phyloP scores from a whole-genome alignment of 2,329 filamentous ascomycete species.

The Sarocladium brachiariae region DNA sequence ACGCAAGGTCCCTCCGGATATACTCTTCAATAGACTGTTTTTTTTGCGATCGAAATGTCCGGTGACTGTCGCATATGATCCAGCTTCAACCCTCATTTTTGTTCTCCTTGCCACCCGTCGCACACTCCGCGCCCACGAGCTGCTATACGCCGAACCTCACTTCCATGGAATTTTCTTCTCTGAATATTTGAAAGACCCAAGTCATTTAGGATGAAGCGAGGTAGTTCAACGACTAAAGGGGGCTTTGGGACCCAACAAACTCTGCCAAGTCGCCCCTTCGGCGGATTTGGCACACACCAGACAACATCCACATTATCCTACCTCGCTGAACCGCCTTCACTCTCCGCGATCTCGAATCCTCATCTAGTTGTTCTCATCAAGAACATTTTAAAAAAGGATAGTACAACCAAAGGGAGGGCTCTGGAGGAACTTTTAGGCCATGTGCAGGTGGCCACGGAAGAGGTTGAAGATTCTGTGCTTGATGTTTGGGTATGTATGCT shows the following conservation, averaged over 20 bases:
- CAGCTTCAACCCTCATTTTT: too few species aligned
- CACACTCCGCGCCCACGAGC: too few species aligned
- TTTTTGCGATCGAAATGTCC: too few species aligned
- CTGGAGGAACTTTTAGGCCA: slow-evolving; percentile 74
- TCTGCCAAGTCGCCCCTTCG: slow-evolving; percentile 7
- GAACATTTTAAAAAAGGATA: slow-evolving; percentile 87
- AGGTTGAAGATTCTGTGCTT: slow-evolving; percentile 72
- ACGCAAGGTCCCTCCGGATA: too few species aligned
- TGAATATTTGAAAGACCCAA: too few species aligned
- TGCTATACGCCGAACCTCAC: too few species aligned
- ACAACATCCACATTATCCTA: slow-evolving; percentile 63
- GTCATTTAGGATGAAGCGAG: not conserved
- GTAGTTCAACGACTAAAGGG: not conserved
- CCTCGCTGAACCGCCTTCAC: slow-evolving; percentile 76
- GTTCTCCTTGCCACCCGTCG: too few species aligned
- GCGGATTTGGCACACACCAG: slow-evolving; percentile 11
- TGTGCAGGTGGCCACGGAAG: slow-evolving; percentile 47
- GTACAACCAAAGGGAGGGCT: slow-evolving; percentile 83
- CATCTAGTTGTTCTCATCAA: slow-evolving; percentile 87
- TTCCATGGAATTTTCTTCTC: too few species aligned
- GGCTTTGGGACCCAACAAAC: not conserved
- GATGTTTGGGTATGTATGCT: slow-evolving; percentile 67
- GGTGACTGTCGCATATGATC: too few species aligned
- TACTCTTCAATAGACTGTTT: too few species aligned
- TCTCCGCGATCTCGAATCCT: slow-evolving; percentile 68